phyloP scores from a whole-genome alignment of 1,284 basidiomycete species.

The Pseudozyma sp. region DNA sequence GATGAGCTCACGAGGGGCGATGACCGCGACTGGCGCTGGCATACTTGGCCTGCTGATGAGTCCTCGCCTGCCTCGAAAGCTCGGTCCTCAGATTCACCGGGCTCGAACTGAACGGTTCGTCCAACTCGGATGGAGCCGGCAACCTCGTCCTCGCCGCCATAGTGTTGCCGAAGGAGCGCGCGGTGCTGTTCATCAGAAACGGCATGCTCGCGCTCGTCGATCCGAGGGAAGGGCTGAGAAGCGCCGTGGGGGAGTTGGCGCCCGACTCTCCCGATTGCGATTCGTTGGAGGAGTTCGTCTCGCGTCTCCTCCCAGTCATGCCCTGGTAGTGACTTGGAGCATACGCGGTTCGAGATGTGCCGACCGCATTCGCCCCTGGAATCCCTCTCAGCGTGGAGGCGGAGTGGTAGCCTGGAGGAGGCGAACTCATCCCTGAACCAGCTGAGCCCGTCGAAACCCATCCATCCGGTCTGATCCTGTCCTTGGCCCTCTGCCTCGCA shows the following conservation, averaged over 20 bases:
- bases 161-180: neutral
- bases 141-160: neutral
- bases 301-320: constrained; percentile 9
- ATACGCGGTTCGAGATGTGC: neutral
- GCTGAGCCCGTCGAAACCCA: constrained; percentile 33
- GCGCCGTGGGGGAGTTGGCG: constrained; percentile 29
- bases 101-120: constrained; percentile 44
- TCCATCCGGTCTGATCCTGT: constrained; percentile 36
- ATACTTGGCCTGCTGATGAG: constrained; percentile 22
- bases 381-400: constrained; percentile 24
- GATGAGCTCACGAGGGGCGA: neutral
- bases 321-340: neutral
- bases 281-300: constrained; percentile 25
- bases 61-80: constrained; percentile 26
- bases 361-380: constrained; percentile 5
- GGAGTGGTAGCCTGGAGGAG: constrained; percentile 7
- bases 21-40: neutral
- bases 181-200: neutral
- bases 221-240: constrained; percentile 24
- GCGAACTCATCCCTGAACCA: constrained; percentile 21
- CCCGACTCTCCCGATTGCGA: constrained; percentile 36
- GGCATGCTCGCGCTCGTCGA: neutral
- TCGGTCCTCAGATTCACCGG: constrained; percentile 25
- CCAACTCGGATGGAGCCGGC: constrained; percentile 18
- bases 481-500: constrained; percentile 28